A percentile compares a stretch with the other conserved stretches of the same genome.
phyloP scores from a whole-genome alignment of 352 stramenopile genomes.

The Plasmopara muralis region DNA sequence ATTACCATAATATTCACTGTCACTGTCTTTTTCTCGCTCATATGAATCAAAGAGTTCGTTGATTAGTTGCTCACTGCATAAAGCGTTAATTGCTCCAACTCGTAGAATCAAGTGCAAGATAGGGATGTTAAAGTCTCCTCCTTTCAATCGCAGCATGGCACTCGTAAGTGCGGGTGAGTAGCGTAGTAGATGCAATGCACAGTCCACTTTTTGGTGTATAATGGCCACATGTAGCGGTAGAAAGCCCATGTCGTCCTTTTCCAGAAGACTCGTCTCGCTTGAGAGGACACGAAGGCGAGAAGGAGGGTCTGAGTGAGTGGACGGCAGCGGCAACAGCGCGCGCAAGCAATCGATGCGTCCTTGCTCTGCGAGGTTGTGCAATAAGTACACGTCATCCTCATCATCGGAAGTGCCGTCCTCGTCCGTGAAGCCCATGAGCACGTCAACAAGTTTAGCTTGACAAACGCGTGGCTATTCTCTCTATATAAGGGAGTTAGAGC shows the following conservation, averaged over 20 bases:
- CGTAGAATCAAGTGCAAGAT: conserved; percentile 66
- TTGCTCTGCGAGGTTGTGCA: conserved; percentile 61
- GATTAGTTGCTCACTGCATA: conserved; percentile 38
- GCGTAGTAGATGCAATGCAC: conserved; percentile 40
- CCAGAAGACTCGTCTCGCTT: conserved; percentile 48
- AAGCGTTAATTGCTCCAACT: conserved; percentile 48
- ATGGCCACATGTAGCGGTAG: conserved; percentile 70
- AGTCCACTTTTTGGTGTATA: conserved; percentile 46
- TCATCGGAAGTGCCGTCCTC: conserved; percentile 41
- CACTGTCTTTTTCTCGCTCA: not conserved
- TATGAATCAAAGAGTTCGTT: conserved; percentile 27
- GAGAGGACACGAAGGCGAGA: conserved; percentile 35
- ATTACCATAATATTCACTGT: conserved; percentile 18
- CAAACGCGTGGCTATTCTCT: too few relatives aligned
- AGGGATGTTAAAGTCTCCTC: conserved; percentile 51
- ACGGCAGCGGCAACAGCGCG: conserved; percentile 34
- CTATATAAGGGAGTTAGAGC: too few relatives aligned
- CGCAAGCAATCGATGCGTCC: conserved; percentile 40
- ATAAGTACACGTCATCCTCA: conserved; percentile 31
- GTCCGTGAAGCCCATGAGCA: conserved; percentile 5
- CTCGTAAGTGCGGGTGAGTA: conserved; percentile 61
- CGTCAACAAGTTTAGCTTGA: too few relatives aligned
- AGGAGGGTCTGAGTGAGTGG: conserved; percentile 3
- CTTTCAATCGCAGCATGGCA: conserved; percentile 62
- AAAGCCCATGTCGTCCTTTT: conserved; percentile 82